A percentile compares a stretch with the other conserved stretches of the same genome.
These are phyloP conservation scores for Fusarium dlaminii DNA, from an alignment of 2,329 filamentous ascomycete species.

Conservation along the genomic window DNA sequence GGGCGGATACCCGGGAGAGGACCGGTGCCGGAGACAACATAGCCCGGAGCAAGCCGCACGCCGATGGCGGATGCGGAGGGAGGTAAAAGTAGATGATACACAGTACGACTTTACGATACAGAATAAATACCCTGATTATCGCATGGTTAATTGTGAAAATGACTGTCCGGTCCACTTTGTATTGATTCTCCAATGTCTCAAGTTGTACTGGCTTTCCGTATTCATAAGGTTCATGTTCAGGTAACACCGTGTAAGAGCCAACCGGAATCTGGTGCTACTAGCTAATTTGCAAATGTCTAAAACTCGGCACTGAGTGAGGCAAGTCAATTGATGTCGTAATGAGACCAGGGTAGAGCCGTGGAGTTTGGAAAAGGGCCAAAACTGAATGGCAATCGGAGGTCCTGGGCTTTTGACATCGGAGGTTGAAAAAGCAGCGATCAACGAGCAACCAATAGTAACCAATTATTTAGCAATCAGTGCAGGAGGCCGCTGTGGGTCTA, in stretches of 20 bases:
- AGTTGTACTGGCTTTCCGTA: neutral
- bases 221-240: neutral
- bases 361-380: neutral
- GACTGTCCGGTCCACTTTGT: neutral
- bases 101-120: neutral
- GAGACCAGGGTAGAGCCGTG: conserved; percentile 18
- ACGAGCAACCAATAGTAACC: conserved; percentile 34
- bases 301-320: conserved; percentile 1
- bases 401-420: conserved; percentile 35
- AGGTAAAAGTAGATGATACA: conserved; percentile 15
- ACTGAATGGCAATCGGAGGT: conserved; percentile 17
- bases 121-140: neutral
- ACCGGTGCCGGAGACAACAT: conserved; percentile 37
- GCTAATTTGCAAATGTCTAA: neutral
- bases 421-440: conserved; percentile 39
- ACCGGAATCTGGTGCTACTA: neutral
- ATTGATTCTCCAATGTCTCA: neutral
- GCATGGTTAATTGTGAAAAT: neutral
- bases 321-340: conserved; percentile 27
- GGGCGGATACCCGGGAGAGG: conserved; percentile 33
- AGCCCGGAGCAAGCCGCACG: conserved; percentile 14
- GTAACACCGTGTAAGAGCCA: neutral
- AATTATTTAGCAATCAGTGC: conserved; percentile 45
- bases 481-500: conserved; percentile 38
- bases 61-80: conserved; percentile 36